A percentile compares a stretch with the other conserved stretches of the same genome.
Conservation (phyloP, 139 green algal species). For the Chlamydomonas schloesseri region DNA sequence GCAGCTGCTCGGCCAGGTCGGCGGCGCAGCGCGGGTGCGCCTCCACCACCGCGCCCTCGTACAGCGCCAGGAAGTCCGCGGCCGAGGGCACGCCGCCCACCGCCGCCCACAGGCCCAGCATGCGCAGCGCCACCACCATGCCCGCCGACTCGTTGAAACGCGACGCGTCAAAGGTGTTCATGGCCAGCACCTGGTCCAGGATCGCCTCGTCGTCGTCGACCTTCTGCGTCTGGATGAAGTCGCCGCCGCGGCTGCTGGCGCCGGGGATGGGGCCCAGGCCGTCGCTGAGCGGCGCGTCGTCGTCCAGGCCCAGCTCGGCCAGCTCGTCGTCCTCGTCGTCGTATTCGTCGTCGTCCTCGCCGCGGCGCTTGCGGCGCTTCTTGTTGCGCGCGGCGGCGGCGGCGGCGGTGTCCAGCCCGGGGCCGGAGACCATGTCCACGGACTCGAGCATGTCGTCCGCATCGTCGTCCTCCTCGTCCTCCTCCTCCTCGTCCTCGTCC, state of each 20-base stretch:
- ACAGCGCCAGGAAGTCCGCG: constrained; percentile 12
- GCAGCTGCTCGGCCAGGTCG: constrained; percentile 29
- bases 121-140: neutral
- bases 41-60: constrained; percentile 5
- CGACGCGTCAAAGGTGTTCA: neutral
- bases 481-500: constrained; percentile 1
- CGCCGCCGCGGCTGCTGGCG: neutral
- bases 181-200: constrained; percentile 22
- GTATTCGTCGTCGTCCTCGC: neutral
- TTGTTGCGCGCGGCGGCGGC: neutral
- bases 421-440: neutral
- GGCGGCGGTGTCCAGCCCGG: neutral
- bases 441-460: neutral
- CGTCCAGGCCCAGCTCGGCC: neutral
- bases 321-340: constrained; percentile 1
- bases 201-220: neutral
- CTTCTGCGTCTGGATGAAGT: neutral
- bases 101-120: constrained; percentile 18
- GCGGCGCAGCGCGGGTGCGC: neutral
- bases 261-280: neutral
- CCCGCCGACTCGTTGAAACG: constrained; percentile 6
- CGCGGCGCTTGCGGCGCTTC: neutral
- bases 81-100: constrained; percentile 3
- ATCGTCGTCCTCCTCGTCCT: neutral
- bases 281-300: constrained; percentile 1